Conservation (phyloP, 2,329 filamentous ascomycete genomes). For the Akanthomyces uredinophilus region DNA sequence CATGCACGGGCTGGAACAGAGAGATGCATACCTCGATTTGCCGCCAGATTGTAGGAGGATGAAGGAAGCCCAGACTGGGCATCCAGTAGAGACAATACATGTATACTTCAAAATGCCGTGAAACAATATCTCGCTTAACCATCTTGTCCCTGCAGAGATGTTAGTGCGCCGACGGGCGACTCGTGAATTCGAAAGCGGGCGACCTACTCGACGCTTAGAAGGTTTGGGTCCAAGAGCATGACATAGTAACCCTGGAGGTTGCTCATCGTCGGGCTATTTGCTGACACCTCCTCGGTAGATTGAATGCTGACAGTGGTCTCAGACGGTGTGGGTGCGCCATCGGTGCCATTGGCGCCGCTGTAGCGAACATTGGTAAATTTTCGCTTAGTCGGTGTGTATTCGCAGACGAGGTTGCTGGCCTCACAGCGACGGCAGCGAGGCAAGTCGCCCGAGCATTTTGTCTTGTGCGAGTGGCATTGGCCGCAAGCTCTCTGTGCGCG, state of each 20-base stretch:
- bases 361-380: slow-evolving; percentile 32
- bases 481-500: slow-evolving; percentile 38
- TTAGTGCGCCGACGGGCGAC: background rate
- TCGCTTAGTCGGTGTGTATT: slow-evolving; percentile 35
- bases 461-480: slow-evolving; percentile 38
- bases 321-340: background rate
- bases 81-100: slow-evolving; percentile 34
- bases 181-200: background rate
- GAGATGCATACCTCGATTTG: slow-evolving; percentile 29
- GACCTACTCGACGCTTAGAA: slow-evolving; percentile 27
- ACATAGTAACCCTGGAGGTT: slow-evolving; percentile 17
- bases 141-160: slow-evolving; percentile 26
- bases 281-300: slow-evolving; percentile 7
- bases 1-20: background rate
- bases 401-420: slow-evolving; percentile 30
- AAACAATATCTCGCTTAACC: slow-evolving; percentile 30
- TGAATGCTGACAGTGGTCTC: background rate
- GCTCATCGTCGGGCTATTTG: slow-evolving; percentile 19
- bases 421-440: slow-evolving; percentile 36
- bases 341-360: slow-evolving; percentile 16
- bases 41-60: slow-evolving; percentile 29
- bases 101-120: slow-evolving; percentile 34
- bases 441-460: slow-evolving; percentile 38
- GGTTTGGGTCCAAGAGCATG: slow-evolving; percentile 22
- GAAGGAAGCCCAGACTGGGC: slow-evolving; percentile 35